A percentile compares a stretch with the other conserved stretches of the same genome.
phyloP scores from a whole-genome alignment of 345 rosid genomes.

The Populus nigra region DNA sequence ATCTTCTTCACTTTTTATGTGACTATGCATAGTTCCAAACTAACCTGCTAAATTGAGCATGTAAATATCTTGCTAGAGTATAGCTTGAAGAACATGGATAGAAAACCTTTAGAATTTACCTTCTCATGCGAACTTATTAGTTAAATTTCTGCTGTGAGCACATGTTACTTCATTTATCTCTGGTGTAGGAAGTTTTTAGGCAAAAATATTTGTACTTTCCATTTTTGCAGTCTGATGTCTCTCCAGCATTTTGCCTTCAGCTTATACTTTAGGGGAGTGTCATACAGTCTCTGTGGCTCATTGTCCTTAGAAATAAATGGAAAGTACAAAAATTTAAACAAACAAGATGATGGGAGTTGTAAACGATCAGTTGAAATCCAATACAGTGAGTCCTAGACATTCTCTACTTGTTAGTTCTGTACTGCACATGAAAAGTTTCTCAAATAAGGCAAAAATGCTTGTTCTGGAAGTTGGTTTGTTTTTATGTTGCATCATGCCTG shows the following conservation, averaged over 20 bases:
- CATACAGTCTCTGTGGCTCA: not conserved
- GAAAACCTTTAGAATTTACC: not conserved
- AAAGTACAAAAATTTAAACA: not conserved
- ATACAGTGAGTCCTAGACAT: not conserved
- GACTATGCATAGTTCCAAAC: not conserved
- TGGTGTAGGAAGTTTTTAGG: not conserved
- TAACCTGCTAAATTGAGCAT: not conserved
- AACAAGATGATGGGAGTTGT: not conserved
- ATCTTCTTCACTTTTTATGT: not conserved
- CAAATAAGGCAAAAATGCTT: not conserved
- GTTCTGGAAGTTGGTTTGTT: not conserved
- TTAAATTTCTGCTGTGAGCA: not conserved
- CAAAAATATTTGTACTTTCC: not conserved
- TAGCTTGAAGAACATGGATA: not conserved
- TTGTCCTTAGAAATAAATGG: not conserved
- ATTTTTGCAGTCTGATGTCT: not conserved
- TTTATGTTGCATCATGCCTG: not conserved
- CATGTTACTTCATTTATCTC: not conserved
- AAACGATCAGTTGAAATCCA: not conserved
- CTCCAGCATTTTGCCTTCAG: not conserved
- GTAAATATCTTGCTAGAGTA: not conserved
- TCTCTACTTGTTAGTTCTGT: not conserved
- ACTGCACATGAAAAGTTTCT: not conserved
- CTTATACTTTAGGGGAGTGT: not conserved
- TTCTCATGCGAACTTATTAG: not conserved